A percentile compares a stretch with the other conserved stretches of the same genome.
Conservation (phyloP, 768 basidiomycete genomes). For the Hygrophoropsis aurantiaca region DNA sequence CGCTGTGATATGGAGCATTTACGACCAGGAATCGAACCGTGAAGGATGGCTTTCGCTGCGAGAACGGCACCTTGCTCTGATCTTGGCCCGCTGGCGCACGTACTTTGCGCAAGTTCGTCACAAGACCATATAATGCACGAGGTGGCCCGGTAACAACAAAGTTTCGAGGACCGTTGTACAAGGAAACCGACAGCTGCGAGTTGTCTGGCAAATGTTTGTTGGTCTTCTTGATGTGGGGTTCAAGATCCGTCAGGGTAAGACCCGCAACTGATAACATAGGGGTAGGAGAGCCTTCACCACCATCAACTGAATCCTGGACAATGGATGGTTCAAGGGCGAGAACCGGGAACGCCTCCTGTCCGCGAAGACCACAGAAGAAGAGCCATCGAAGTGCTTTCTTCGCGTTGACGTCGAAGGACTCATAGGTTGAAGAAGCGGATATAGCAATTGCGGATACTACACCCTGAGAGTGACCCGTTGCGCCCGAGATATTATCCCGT, state of each 20-base stretch:
- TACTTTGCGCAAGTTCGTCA: constrained; percentile 86
- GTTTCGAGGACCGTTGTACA: constrained; percentile 88
- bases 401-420: constrained; percentile 72
- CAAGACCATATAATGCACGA: constrained; percentile 90
- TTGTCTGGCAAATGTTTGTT: constrained; percentile 82
- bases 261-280: constrained; percentile 95
- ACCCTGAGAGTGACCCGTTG: constrained; percentile 98
- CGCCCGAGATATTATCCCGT: constrained; percentile 71
- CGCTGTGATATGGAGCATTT: constrained; percentile 94
- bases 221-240: constrained; percentile 81
- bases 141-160: constrained; percentile 94
- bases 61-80: constrained; percentile 92
- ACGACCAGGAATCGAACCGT: constrained; percentile 93
- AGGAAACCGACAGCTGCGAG: constrained; percentile 81
- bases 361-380: constrained; percentile 91
- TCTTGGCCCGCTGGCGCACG: constrained; percentile 85
- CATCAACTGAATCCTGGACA: constrained; percentile 83
- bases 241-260: constrained; percentile 70
- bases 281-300: constrained; percentile 89
- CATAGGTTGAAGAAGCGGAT: constrained; percentile 73
- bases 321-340: constrained; percentile 86
- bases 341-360: constrained; percentile 92
- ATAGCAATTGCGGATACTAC: constrained; percentile 92
- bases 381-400: constrained; percentile 88
- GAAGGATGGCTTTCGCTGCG: constrained; percentile 93